These are phyloP conservation scores for Aspergillus arachidicola DNA, from an alignment of 2,329 filamentous ascomycete species.

Conservation along the genomic window DNA sequence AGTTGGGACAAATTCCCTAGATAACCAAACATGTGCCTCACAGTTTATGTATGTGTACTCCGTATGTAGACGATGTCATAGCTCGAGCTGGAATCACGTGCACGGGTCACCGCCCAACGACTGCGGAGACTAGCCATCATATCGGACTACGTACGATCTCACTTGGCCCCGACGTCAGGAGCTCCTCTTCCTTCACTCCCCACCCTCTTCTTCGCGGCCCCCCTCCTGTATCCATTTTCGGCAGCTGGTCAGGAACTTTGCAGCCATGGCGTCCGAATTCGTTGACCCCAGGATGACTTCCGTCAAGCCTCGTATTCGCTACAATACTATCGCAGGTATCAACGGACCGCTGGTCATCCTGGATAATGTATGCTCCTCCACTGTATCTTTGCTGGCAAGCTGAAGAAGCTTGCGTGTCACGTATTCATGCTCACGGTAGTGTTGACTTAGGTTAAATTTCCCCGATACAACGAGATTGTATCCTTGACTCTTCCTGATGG, in stretches of 20 bases:
- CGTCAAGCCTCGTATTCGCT: slow-evolving; percentile 75
- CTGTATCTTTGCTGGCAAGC: not conserved
- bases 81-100: slow-evolving; percentile 10
- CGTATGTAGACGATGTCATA: not conserved
- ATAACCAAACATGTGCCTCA: not conserved
- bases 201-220: slow-evolving; percentile 12
- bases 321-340: slow-evolving; percentile 98
- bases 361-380: slow-evolving; percentile 74
- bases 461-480: slow-evolving; percentile 96
- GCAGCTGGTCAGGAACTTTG: slow-evolving; percentile 17
- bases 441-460: slow-evolving; percentile 82
- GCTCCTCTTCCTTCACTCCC: slow-evolving; percentile 10
- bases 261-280: slow-evolving; percentile 43
- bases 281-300: slow-evolving; percentile 51
- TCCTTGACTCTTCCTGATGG: slow-evolving; percentile 94
- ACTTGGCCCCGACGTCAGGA: slow-evolving; percentile 1
- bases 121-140: slow-evolving; percentile 1
- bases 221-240: slow-evolving; percentile 1
- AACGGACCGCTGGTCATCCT: slow-evolving; percentile 98
- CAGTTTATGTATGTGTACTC: not conserved
- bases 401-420: not conserved
- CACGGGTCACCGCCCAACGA: not conserved
- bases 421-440: slow-evolving; percentile 19
- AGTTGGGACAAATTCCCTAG: not conserved
- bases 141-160: slow-evolving; percentile 1